Evolutionary conservation across 768 basidiomycete species (phyloP).

Genomic region (Antrodiella citrinella): DNA sequence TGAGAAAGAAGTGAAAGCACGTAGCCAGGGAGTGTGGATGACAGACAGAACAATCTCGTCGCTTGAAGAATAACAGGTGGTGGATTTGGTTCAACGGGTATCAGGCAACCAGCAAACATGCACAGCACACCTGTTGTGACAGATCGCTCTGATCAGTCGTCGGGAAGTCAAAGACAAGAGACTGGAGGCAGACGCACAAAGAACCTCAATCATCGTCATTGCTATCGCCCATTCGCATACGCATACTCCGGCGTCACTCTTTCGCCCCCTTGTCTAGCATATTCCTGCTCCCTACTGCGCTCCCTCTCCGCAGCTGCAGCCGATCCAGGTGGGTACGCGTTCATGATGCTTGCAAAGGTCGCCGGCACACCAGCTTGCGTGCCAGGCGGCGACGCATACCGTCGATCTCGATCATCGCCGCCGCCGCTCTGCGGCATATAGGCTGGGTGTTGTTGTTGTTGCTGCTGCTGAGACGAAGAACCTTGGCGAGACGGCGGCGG

Average conservation of each 20-base stretch:
- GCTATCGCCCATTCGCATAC: constrained; percentile 13
- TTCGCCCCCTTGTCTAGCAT: constrained; percentile 22
- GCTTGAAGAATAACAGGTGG: background rate
- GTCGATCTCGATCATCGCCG: background rate
- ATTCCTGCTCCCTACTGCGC: constrained; percentile 7
- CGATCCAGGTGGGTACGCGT: constrained; percentile 46
- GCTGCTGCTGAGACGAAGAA: constrained; percentile 6
- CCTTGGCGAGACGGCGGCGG: constrained; percentile 2
- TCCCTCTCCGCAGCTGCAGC: background rate
- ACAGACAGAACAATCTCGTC: background rate
- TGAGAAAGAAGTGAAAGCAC: background rate
- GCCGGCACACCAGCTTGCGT: constrained; percentile 5
- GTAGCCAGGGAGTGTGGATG: background rate
- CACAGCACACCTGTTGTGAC: too few species aligned
- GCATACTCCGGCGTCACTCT: constrained; percentile 23
- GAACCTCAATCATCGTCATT: constrained; percentile 9
- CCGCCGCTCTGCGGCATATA: background rate
- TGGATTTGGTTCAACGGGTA: background rate
- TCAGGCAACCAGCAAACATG: background rate
- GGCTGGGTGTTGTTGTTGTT: constrained; percentile 8
- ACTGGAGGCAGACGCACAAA: constrained; percentile 4
- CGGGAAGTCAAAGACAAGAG: constrained; percentile 5
- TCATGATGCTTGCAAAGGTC: constrained; percentile 59
- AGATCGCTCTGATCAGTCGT: too few species aligned
- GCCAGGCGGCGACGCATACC: constrained; percentile 29